Conservation (phyloP, 305 asterid genomes). For the Plantago coronopus region DNA sequence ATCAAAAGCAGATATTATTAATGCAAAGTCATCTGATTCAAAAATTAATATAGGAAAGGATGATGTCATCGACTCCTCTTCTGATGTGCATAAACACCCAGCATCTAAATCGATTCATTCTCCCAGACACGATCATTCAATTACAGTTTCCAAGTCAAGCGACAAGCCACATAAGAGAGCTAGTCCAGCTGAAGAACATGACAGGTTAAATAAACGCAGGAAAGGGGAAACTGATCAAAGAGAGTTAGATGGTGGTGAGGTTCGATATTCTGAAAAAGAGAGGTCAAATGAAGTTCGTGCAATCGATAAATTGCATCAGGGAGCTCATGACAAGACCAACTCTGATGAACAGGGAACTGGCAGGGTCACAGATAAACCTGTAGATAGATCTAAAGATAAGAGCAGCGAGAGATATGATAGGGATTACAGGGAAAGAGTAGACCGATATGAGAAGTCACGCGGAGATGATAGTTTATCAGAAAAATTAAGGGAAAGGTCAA, state of each 20-base stretch:
- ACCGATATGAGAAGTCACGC: slow-evolving; percentile 78
- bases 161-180: slow-evolving; percentile 82
- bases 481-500: slow-evolving; percentile 76
- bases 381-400: slow-evolving; percentile 80
- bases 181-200: slow-evolving; percentile 80
- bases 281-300: slow-evolving; percentile 52
- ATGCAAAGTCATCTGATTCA: slow-evolving; percentile 48
- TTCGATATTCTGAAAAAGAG: slow-evolving; percentile 70
- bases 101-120: slow-evolving; percentile 65
- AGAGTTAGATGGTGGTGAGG: slow-evolving; percentile 62
- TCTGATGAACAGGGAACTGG: slow-evolving; percentile 56
- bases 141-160: slow-evolving; percentile 30
- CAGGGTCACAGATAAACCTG: slow-evolving; percentile 55
- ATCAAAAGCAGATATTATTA: slow-evolving; percentile 44
- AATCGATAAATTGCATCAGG: slow-evolving; percentile 48
- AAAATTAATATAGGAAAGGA: slow-evolving; percentile 59
- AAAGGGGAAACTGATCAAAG: slow-evolving; percentile 75
- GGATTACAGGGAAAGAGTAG: slow-evolving; percentile 69
- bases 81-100: slow-evolving; percentile 52
- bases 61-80: slow-evolving; percentile 50
- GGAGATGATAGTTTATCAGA: slow-evolving; percentile 72
- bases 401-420: slow-evolving; percentile 76
- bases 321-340: slow-evolving; percentile 51
- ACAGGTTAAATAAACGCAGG: slow-evolving; percentile 77
- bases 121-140: slow-evolving; percentile 61